phyloP scores from a whole-genome alignment of 2,329 filamentous ascomycete species.

The Nannizziopsis arthrosporioides region DNA sequence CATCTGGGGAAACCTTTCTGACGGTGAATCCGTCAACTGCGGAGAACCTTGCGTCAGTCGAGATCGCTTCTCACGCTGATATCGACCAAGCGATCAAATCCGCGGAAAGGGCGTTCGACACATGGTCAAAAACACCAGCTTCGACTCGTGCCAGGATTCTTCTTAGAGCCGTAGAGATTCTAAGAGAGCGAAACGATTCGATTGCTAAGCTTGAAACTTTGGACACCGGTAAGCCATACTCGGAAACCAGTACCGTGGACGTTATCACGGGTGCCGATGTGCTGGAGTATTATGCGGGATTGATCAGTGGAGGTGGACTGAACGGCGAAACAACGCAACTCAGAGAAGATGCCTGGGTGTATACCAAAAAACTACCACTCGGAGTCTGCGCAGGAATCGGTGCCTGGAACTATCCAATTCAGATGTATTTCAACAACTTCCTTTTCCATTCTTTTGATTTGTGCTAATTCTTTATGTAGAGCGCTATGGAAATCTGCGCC shows the following conservation, averaged over 20 bases:
- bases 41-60: conserved; percentile 57
- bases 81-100: conserved; percentile 62
- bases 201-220: conserved; percentile 69
- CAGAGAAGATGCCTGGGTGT: conserved; percentile 65
- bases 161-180: conserved; percentile 59
- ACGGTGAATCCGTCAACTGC: conserved; percentile 64
- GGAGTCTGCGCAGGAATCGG: conserved; percentile 80
- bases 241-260: conserved; percentile 75
- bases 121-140: conserved; percentile 66
- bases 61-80: conserved; percentile 54
- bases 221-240: conserved; percentile 77
- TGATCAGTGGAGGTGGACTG: conserved; percentile 63
- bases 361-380: conserved; percentile 68
- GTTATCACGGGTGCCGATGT: conserved; percentile 73
- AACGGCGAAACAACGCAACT: conserved; percentile 70
- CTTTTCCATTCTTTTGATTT: not conserved
- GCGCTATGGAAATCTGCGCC: conserved; percentile 82
- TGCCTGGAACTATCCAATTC: conserved; percentile 86
- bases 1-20: conserved; percentile 52
- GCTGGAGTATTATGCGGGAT: conserved; percentile 73
- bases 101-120: conserved; percentile 58
- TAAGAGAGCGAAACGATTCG: conserved; percentile 65
- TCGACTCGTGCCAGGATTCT: conserved; percentile 65
- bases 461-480: conserved; percentile 18
- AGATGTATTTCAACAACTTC: conserved; percentile 47